Evolutionary conservation across 805 yeast species (phyloP), one percentile per base, ranked within the genome.

Genomic region (Sugiyamaella lignohabitans): DNA sequence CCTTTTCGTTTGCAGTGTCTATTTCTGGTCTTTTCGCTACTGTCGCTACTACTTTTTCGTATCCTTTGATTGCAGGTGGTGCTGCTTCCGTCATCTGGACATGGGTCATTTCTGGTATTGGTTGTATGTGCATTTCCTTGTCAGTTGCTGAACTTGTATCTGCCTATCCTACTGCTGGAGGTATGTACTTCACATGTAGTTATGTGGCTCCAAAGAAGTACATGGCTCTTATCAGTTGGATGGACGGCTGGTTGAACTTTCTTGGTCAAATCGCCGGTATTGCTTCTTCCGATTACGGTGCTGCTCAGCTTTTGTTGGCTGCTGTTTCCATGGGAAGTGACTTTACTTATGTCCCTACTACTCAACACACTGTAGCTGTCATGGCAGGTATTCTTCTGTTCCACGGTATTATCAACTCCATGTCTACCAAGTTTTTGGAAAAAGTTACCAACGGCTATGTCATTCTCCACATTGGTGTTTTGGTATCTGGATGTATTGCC

Each of bases 11-110:
- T 53, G 84, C 84, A 2, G 73, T 78, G 38, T 75, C 82, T 23
- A 78, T 79, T 53, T 80, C 82, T 61, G 84, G 85, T 17, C 67
- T 80, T 40, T 72, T 79, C 62, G 84, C 85, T 11, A 76, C 83
- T 36, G 73, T 79, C 29, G 69, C 82, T 8, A 76, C 81, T 29
- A 76, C 80, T 6, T 66, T 72, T 40, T 46, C 62, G 45, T 74
- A 73, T 53, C 78, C 78, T 5, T 59, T 73, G 32, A 41, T 45
- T n/a, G 64, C 77, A 5, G 79, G 81, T 11, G 86, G 85, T 2
- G 78, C 84, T 5, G 80, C 80, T n/a, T 73, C 79, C 1, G 71
- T 72, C 17, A 75, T 76, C 6, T 79, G 84, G 84, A 75, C 80
- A 45, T 79, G 84, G 83, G 63, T 75, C 48, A 68, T 73, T 37